Percentiles rank a stretch among this genome's conserved stretches.
These are phyloP conservation scores for Phlebiopsis gigantea DNA, from an alignment of 768 basidiomycete species.

Conservation along the genomic window DNA sequence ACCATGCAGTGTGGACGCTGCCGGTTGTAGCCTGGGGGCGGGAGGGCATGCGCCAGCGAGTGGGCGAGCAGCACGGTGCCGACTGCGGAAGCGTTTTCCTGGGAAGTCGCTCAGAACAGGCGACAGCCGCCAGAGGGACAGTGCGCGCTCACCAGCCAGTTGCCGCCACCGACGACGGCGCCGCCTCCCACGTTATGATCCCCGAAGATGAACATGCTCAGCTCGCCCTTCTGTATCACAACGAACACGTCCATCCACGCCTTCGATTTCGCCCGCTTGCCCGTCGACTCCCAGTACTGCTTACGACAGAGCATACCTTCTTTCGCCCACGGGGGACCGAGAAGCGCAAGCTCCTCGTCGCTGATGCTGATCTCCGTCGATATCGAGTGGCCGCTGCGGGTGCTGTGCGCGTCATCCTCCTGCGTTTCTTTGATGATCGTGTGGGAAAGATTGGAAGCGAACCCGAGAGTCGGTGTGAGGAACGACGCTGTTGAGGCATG, in stretches of 20 bases:
- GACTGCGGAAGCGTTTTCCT: slow-evolving; percentile 85
- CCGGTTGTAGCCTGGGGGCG: slow-evolving; percentile 87
- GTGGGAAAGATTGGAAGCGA: slow-evolving; percentile 92
- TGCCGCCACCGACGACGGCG: slow-evolving; percentile 86
- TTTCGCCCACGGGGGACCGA: slow-evolving; percentile 98
- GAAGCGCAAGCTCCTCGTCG: slow-evolving; percentile 91
- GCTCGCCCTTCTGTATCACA: slow-evolving; percentile 90
- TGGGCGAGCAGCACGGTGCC: slow-evolving; percentile 85
- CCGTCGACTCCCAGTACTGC: slow-evolving; percentile 85
- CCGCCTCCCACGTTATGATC: slow-evolving; percentile 56
- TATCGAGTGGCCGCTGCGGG: slow-evolving; percentile 55
- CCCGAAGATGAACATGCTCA: slow-evolving; percentile 96
- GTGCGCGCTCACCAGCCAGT: slow-evolving; percentile 82
- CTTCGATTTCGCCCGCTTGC: slow-evolving; percentile 84
- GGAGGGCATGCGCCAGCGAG: slow-evolving; percentile 80
- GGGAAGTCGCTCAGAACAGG: slow-evolving; percentile 6
- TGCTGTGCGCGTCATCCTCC: slow-evolving; percentile 81
- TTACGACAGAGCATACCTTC: slow-evolving; percentile 95
- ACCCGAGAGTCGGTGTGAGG: slow-evolving; percentile 85
- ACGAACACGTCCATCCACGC: slow-evolving; percentile 93
- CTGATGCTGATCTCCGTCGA: slow-evolving; percentile 82
- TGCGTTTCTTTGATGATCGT: slow-evolving; percentile 95
- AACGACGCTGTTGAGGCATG: slow-evolving; percentile 65
- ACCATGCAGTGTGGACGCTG: slow-evolving; percentile 95
- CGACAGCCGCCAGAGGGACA: background rate